These are phyloP conservation scores for Oleoguttula mirabilis DNA, from an alignment of 495 filamentous ascomycete species.

Conservation along the genomic window DNA sequence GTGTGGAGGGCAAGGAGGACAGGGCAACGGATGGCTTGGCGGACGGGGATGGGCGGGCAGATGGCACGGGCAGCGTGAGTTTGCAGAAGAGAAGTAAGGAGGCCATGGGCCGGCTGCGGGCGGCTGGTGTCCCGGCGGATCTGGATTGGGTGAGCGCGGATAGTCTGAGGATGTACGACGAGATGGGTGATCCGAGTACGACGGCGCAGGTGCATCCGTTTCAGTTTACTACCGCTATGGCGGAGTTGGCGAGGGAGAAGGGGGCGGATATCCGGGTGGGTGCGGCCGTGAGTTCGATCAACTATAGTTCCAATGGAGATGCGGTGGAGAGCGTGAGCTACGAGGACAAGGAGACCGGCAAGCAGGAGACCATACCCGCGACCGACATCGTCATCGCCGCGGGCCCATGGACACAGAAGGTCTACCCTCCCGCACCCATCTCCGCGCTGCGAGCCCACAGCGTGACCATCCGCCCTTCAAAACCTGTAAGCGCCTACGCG, in stretches of 20 bases:
- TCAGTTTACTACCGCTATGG: conserved; percentile 81
- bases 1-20: conserved; percentile 21
- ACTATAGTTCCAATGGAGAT: conserved; percentile 33
- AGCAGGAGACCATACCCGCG: conserved; percentile 48
- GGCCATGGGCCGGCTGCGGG: conserved; percentile 45
- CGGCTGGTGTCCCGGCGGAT: conserved; percentile 58
- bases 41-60: conserved; percentile 11
- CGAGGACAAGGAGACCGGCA: conserved; percentile 29
- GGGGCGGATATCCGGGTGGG: conserved; percentile 32
- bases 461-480: conserved; percentile 64
- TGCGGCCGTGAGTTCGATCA: conserved; percentile 55
- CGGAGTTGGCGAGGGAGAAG: conserved; percentile 59
- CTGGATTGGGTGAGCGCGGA: conserved; percentile 76
- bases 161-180: conserved; percentile 55
- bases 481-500: conserved; percentile 71
- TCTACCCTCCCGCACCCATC: conserved; percentile 69
- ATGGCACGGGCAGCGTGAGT: conserved; percentile 33
- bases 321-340: conserved; percentile 62
- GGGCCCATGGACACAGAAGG: conserved; percentile 73
- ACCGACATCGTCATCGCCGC: conserved; percentile 76
- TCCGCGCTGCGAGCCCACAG: conserved; percentile 76
- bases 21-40: conserved; percentile 22
- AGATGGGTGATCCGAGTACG: conserved; percentile 66
- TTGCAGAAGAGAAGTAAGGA: conserved; percentile 62
- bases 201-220: conserved; percentile 94